Base-by-base conservation (phyloP, 805 yeast species). In the Priceomyces carsonii region DNA sequence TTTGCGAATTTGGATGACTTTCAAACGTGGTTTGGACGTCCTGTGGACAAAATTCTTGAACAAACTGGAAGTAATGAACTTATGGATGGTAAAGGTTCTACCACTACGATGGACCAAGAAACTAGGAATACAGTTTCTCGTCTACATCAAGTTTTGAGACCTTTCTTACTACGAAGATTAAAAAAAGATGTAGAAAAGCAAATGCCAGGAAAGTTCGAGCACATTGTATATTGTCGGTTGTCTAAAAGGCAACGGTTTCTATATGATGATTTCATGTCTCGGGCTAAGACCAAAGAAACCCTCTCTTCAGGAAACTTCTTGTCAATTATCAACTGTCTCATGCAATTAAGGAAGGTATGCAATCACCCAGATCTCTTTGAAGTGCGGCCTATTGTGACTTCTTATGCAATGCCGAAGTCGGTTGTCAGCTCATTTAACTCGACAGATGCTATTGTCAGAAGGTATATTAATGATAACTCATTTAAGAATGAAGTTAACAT, bases 141-240 rank as follows among this genome's bases (percentile, higher is more conserved):
- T 53, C 70, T 93, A 36, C 99, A 93, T 61, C 95, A 88, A 57
- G 95, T 93, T 14, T 66, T 93, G 47, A 77, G 99, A 44, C 99
- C 99, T 0, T 93, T 91, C 52, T 66, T 93, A 25, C 66, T 93
- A 40, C 79, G 99, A 57, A 80, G 99, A 45, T 73, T 93, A 53
- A 93, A 93, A 57, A 88, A 86, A 14, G 99, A 93, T 61, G 99
- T 93, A 9, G 99, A 93, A 51, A 89, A 91, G 53, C 99, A 93
- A 61, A 93, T 93, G 99, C 99, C 99, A 1, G 96, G 85, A 0
- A 93, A 93, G 54, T 86, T 89, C 58, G 99, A 93, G 57, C 99
- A 93, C 58, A 82, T 93, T 39, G 81, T 93, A 5, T 87, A 85
- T 55, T 95, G 99, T 65, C 77, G 95, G 18, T 65, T 93, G 29